Conservation (phyloP, 768 basidiomycete species). For the Lentinula sp. region DNA sequence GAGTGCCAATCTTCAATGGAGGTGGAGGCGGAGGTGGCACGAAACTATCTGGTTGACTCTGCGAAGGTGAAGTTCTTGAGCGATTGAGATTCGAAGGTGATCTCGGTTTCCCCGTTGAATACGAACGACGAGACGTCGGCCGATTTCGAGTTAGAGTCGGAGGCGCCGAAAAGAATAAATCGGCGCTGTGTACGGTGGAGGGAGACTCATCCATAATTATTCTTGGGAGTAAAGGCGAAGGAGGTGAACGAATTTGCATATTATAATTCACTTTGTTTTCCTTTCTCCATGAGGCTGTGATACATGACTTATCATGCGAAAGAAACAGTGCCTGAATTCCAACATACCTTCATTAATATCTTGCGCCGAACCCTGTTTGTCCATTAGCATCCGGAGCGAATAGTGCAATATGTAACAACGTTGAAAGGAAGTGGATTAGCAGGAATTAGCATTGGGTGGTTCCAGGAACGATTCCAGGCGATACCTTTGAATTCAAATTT, state of each 20-base stretch:
- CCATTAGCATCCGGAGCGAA: not conserved
- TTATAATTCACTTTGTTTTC: not conserved
- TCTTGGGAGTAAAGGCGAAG: conserved; percentile 12
- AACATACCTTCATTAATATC: not conserved
- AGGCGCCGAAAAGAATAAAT: conserved; percentile 17
- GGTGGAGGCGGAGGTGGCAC: conserved; percentile 13
- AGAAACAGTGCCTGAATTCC: not conserved
- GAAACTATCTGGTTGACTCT: not conserved
- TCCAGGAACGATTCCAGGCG: too few species aligned
- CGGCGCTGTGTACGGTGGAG: conserved; percentile 15
- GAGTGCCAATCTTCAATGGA: conserved; percentile 22
- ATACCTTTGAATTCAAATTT: too few species aligned
- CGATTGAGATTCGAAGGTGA: conserved; percentile 16
- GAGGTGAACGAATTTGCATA: conserved; percentile 11
- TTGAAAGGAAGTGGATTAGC: too few species aligned
- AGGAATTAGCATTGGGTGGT: too few species aligned
- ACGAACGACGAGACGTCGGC: not conserved
- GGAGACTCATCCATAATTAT: conserved; percentile 7
- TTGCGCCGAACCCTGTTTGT: not conserved
- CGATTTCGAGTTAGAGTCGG: conserved; percentile 10
- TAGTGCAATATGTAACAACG: too few species aligned
- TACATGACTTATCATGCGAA: not conserved
- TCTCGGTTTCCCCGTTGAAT: not conserved
- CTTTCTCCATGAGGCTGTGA: conserved; percentile 4
- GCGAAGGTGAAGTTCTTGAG: conserved; percentile 1